Conservation (phyloP, 2,329 filamentous ascomycete genomes). For the Pestalotiopsis sp. region DNA sequence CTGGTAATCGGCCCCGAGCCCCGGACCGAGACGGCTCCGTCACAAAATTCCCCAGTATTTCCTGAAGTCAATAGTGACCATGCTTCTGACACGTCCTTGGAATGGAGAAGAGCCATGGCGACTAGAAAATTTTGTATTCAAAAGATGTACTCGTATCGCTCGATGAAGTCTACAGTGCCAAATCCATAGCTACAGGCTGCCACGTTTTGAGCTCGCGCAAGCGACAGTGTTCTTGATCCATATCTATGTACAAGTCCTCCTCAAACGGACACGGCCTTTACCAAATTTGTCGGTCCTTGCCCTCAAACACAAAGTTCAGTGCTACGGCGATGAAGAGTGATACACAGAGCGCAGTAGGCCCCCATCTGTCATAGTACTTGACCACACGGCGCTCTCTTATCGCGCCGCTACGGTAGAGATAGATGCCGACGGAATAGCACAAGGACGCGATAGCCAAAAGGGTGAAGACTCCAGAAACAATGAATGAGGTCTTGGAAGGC, state of each 20-base stretch:
- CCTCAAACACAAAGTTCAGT: conserved; percentile 78
- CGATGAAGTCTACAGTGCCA: not conserved
- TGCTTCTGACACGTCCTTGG: too few relatives aligned
- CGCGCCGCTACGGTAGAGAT: conserved; percentile 82
- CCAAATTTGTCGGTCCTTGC: conserved; percentile 61
- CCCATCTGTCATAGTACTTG: conserved; percentile 87
- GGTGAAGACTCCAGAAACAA: conserved; percentile 77
- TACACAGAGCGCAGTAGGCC: conserved; percentile 74
- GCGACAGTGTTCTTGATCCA: not conserved
- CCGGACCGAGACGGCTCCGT: too few relatives aligned
- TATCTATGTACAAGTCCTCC: not conserved
- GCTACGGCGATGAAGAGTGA: conserved; percentile 73
- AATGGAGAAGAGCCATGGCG: too few relatives aligned
- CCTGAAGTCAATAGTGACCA: too few relatives aligned
- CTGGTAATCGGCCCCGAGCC: too few relatives aligned
- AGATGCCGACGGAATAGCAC: conserved; percentile 81
- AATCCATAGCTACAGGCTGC: not conserved
- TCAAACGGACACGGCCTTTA: conserved; percentile 25
- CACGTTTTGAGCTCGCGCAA: not conserved
- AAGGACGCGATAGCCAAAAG: conserved; percentile 75
- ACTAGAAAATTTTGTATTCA: not conserved
- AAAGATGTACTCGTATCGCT: not conserved
- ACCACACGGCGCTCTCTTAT: conserved; percentile 84
- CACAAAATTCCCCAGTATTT: too few relatives aligned
- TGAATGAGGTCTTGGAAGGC: conserved; percentile 59